Base-by-base conservation (phyloP, 1,139 yeast genomes). In the Blastobotrys illinoisensis region DNA sequence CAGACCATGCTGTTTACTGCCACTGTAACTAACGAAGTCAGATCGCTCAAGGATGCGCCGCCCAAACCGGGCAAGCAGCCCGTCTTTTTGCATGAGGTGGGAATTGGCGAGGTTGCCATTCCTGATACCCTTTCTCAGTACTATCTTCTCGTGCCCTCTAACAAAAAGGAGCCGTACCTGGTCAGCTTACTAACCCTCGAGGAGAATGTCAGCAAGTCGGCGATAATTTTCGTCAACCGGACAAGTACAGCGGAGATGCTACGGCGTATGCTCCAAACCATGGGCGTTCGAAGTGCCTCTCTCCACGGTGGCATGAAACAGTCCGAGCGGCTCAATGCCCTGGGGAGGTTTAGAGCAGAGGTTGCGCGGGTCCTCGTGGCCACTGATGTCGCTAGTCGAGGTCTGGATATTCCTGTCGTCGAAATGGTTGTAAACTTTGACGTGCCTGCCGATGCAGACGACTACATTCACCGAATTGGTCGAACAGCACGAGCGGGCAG, bases 401-500 rank as follows among this genome's bases (percentile, higher is more conserved):
- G 99, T 70, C 79, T 93, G 62, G 99, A 93, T 79, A 93, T 93
- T 52, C 99, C 99, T 1, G 78, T 82, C 3, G 99, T 93, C 5
- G 93, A 85, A 65, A 74, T 91, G 62, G 99, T 95, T 44, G 74
- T 95, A 36, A 93, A 95, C 68, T 93, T 81, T 66, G 99, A 95
- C 67, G 81, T 93, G 43, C 99, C 99, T 4, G 90, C 95, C 3
- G 97, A 93, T 69, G 91, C 99, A 0, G 98, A 93, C 69, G 97
- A 91, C 69, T 95, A 87, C 66, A 88, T 93, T 56, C 99, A 93
- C 73, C 79, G 99, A 69, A 96, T 91, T n/a, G 99, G 99, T 79
- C 89, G 99, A 82, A 93, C 99, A 18, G 99, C 99, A n/a, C 87
- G 99, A 79, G 99, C 99, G 3, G 98, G 98, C 5, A 79, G 95